Base-by-base conservation (phyloP, 148 eudicot genomes). In the Rhododendron ferrugineum region DNA sequence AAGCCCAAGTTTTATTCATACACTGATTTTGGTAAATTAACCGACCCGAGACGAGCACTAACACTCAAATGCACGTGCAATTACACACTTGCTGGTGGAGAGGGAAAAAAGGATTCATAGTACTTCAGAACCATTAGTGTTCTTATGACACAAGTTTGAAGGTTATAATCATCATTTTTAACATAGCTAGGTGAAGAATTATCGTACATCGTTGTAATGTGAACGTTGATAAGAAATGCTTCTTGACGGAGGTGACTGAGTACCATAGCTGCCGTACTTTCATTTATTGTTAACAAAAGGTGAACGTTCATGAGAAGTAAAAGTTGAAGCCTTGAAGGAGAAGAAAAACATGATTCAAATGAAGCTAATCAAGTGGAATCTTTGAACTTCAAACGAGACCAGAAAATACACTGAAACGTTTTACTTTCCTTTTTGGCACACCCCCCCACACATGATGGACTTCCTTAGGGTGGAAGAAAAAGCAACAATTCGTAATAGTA, bases 401-500 rank as follows among this genome's bases (percentile, higher is more conserved):
- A 54, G 26, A 75, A 23, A 22, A 23, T 23, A 22, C 2, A 30
- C 32, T 40, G 26, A 44, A 40, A 23, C 47, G 50, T 42, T 22
- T 22, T 77, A 40, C 80, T 22, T 44, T 77, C 15, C 28, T 4
- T 3, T 77, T 10, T 23, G 49, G 47, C 30, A 44, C 49, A 77
- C 1, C 10, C 52, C 50, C 80, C 44, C 14, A 52, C 18, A 16
- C 5, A 8, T 3, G n/a, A 23, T 77, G 52, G 16, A 42, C 79
- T 77, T 77, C 50, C 80, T 77, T 77, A 77, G 80, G 26, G 14
- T 77, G 18, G 28, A 77, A 77, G 80, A 22, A 18, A 74, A 34
- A 70, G 37, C 78, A 74, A 34, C 7, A 74, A 37, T 37, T 36
- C 42, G 78, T 6, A 36, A 7, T 5, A 5, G 47, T n/a, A 9